Percentiles rank a stretch among this genome's conserved stretches.
Evolutionary conservation across 75 land plant species (phyloP).

Genomic region (Larix kaempferi): DNA sequence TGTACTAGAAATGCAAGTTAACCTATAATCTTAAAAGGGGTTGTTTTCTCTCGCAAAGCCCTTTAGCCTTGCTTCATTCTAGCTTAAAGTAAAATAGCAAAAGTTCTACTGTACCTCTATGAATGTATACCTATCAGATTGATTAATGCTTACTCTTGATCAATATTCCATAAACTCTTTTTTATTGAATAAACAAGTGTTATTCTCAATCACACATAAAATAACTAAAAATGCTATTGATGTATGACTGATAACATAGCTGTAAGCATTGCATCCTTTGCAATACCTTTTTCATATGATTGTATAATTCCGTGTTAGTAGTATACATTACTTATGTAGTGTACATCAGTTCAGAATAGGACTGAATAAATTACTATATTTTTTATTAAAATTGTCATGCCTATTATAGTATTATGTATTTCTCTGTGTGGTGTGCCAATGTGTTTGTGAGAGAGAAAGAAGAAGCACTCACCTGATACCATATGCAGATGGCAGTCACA

Average conservation of each 20-base stretch:
- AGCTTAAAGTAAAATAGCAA: neutral
- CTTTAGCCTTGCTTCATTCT: neutral
- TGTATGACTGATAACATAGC: neutral
- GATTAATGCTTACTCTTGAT: neutral
- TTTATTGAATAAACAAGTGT: neutral
- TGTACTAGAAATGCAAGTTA: neutral
- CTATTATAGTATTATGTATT: no score
- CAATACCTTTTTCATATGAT: no score
- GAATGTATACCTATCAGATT: no score
- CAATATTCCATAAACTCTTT: neutral
- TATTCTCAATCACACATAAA: neutral
- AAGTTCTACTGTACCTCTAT: neutral
- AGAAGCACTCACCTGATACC: conserved; percentile 60
- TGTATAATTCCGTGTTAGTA: no score
- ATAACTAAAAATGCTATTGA: neutral
- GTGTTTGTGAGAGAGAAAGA: neutral
- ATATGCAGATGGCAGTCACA: conserved; percentile 54
- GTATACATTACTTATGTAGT: no score
- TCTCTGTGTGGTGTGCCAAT: no score
- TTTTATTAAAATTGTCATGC: no score
- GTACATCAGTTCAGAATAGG: no score
- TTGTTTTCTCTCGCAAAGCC: no score
- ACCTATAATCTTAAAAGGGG: no score
- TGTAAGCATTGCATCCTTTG: no score
- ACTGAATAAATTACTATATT: no score